Conservation (phyloP, 306 rosid genomes). For the apple (Malus domestica) region ASM211411v1 NC_041804.1:10368001-10368500, state of each 20-base stretch:
- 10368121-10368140: background rate
- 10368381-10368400: background rate
- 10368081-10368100: background rate
- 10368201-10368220: too few species aligned
- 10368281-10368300: background rate
- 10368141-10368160: background rate
- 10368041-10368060: background rate
- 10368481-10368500: background rate
- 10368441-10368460: background rate
- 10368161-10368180: too few species aligned
- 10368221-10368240: too few species aligned
- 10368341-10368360: background rate
- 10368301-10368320: too few species aligned
- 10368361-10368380: background rate
- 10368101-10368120: background rate
- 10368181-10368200: too few species aligned
- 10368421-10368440: too few species aligned
- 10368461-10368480: background rate
- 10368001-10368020: background rate
- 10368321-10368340: background rate
- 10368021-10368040: background rate
- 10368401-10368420: too few species aligned
- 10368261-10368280: too few species aligned
- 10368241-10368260: too few species aligned
- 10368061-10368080: background rate